These are phyloP conservation scores for Epichloe scottii DNA, from an alignment of 2,329 filamentous ascomycete genomes.

Conservation along the genomic window DNA sequence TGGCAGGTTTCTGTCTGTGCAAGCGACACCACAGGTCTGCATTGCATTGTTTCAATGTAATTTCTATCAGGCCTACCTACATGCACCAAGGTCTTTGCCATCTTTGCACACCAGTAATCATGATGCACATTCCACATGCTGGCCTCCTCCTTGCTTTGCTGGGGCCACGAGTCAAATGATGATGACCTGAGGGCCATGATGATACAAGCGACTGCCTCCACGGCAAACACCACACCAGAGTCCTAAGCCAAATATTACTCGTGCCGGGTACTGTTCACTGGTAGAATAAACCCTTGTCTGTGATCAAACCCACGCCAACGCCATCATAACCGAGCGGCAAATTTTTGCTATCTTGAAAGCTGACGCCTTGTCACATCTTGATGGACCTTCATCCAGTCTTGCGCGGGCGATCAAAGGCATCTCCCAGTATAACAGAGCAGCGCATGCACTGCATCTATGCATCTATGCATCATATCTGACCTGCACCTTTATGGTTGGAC, in stretches of 20 bases:
- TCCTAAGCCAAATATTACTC: background rate
- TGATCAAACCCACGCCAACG: background rate
- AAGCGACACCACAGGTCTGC: background rate
- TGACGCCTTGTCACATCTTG: background rate
- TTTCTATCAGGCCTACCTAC: background rate
- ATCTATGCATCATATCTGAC: background rate
- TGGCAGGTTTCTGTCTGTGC: background rate
- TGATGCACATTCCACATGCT: background rate
- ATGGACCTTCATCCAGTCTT: background rate
- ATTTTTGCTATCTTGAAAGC: background rate
- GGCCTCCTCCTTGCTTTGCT: background rate
- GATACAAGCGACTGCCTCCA: background rate
- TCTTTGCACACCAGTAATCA: background rate
- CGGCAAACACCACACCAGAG: background rate
- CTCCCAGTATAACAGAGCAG: background rate
- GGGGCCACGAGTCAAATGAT: too few relatives aligned
- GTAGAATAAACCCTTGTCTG: background rate
- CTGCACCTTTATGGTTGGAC: background rate
- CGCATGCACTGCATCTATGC: background rate
- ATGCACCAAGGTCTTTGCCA: too few relatives aligned
- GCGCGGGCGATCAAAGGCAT: background rate
- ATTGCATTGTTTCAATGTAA: background rate
- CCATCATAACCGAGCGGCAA: background rate
- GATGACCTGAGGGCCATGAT: background rate
- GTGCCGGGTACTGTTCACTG: background rate